Evolutionary conservation across 202 grass and related monocot species (phyloP).

Genomic region (Schoenoplectus tabernaemontani): DNA sequence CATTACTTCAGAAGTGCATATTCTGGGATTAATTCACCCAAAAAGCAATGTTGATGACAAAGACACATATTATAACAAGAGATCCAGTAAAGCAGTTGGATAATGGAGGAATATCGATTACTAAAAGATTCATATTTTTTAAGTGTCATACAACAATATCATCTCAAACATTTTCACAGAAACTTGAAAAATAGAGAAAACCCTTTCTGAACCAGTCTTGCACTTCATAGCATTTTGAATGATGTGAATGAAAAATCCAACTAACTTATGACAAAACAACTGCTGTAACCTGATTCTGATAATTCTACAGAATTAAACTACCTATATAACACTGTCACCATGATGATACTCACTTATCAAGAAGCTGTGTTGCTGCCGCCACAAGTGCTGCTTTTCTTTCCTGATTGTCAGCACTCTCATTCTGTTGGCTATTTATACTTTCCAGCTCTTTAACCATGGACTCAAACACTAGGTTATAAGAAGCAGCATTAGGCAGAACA

Average conservation of each 20-base stretch:
- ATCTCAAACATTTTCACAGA: neutral
- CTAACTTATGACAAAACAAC: neutral
- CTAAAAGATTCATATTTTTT: neutral
- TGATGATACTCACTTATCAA: constrained; percentile 12
- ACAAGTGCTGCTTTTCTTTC: neutral
- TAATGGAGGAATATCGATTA: neutral
- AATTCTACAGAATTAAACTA: too few relatives aligned
- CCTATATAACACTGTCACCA: neutral
- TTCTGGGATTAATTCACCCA: neutral
- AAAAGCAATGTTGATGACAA: neutral
- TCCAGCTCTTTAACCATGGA: constrained; percentile 49
- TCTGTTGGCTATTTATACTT: neutral
- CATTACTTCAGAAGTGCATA: neutral
- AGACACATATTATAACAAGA: neutral
- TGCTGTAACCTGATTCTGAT: neutral
- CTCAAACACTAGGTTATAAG: constrained; percentile 90
- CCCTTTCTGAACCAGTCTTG: neutral
- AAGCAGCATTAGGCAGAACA: constrained; percentile 65
- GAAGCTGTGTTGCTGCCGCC: neutral
- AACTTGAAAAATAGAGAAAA: neutral
- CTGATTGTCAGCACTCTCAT: neutral
- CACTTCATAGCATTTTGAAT: neutral
- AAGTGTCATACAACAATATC: neutral
- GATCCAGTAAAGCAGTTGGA: neutral
- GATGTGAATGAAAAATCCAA: too few relatives aligned